Evolutionary conservation across 495 filamentous ascomycete species (phyloP), one percentile per base, ranked within the genome.

Genomic region (Lophiotrema nucula): DNA sequence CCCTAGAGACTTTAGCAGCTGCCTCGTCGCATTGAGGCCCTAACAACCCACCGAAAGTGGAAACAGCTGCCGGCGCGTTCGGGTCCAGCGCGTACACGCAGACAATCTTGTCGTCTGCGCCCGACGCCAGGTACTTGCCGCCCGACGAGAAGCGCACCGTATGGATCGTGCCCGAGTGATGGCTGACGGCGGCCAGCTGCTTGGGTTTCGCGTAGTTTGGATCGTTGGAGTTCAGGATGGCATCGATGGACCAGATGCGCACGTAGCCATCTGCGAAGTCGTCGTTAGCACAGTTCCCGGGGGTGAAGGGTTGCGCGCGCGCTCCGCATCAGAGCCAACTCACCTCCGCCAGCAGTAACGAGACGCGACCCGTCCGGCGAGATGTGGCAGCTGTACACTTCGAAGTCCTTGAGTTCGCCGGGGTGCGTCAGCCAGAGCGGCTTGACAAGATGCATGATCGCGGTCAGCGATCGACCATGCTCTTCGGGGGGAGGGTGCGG

Each of bases 101-200:
- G 49, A 99, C 91, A 63, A 99, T 90, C 75, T 96, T 96, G 72
- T 99, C 93, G 72, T 99, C 93, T 51, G 95, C 95, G 47, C 93
- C 93, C 2, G 91, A 96, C 18, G 95, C 93, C 46, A 99, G 81
- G 67, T 96, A 97, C 66, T 87, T 88, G 28, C 89, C 88, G 67
- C 92, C 96, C 4, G 88, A 86, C 13, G 92, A 95, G 72, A 99
- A 99, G 47, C 93, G 88, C 46, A 97, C 93, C 0, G 91, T 89
- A 70, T 97, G 90, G 56, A 99, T 96, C 13, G 93, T 97, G 35
- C 93, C 93, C 4, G 95, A 91, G 72, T 99, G 93, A 64, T 97
- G 90, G 82, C 90, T 96, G 84, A 99, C 89, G 58, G 92, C 92
- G 64, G 92, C 95, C 48, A 99, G 81, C 74, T 99, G 93, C 67